A percentile compares a stretch with the other conserved stretches of the same genome.
These are phyloP conservation scores for Chaetoceros muelleri DNA, from an alignment of 108 stramenopile species.

Conservation along the genomic window DNA sequence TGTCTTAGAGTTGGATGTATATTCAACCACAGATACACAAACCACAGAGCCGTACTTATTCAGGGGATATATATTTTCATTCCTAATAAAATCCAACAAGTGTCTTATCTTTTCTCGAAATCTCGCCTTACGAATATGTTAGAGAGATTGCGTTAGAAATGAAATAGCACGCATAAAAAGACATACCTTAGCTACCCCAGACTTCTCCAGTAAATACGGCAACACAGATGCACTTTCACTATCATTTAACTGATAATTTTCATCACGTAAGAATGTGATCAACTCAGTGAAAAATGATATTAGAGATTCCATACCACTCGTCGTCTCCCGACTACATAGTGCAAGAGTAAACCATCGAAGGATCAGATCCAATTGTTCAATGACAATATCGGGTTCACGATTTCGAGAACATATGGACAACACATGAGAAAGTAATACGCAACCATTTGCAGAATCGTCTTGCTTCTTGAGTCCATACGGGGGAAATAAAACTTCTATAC, in stretches of 20 bases:
- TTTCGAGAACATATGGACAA: conserved; percentile 34
- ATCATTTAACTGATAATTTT: conserved; percentile 47
- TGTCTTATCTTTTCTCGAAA: conserved; percentile 45
- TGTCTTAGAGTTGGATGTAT: conserved; percentile 45
- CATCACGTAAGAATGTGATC: conserved; percentile 20
- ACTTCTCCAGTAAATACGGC: conserved; percentile 68
- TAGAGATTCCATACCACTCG: conserved; percentile 57
- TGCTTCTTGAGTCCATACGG: conserved; percentile 49
- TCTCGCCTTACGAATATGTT: conserved; percentile 24
- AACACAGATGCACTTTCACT: conserved; percentile 46
- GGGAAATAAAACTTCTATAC: conserved; percentile 54
- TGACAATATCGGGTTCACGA: conserved; percentile 26
- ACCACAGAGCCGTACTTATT: conserved; percentile 50
- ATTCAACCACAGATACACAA: conserved; percentile 62
- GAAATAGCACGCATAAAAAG: neutral
- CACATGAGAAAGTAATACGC: conserved; percentile 40
- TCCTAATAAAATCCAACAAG: conserved; percentile 28
- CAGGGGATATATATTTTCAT: conserved; percentile 27
- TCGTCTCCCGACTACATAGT: conserved; percentile 59
- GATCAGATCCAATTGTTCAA: conserved; percentile 60
- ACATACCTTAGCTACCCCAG: conserved; percentile 52
- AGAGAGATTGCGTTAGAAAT: neutral
- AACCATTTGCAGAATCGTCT: conserved; percentile 60
- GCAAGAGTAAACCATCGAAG: conserved; percentile 64
- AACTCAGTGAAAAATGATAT: conserved; percentile 35